These are phyloP conservation scores for Cucurbita moschata DNA, from an alignment of 306 rosid species.

Conservation along the genomic window DNA sequence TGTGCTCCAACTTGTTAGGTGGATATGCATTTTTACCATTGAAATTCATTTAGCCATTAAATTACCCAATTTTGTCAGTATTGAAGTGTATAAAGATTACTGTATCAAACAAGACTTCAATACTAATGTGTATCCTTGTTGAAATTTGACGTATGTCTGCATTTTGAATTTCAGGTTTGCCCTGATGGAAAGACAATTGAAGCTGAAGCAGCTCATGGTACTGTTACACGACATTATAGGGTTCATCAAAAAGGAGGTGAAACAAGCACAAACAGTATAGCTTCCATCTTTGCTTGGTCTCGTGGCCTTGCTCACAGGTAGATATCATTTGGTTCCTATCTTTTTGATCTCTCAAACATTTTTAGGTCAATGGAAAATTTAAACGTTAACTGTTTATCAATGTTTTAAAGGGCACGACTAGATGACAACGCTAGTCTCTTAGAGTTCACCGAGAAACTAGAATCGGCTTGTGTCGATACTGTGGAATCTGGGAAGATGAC, in stretches of 20 bases:
- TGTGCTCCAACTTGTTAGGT: background rate
- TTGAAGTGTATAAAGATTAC: background rate
- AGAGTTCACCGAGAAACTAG: constrained; percentile 65
- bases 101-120: background rate
- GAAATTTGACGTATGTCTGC: background rate
- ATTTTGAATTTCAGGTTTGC: constrained; percentile 49
- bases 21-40: background rate
- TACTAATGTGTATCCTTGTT: background rate
- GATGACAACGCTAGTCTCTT: constrained; percentile 58
- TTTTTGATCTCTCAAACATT: background rate
- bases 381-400: background rate
- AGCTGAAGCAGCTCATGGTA: constrained; percentile 98
- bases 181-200: constrained; percentile 97
- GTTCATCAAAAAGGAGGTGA: constrained; percentile 96
- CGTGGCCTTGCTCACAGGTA: constrained; percentile 91
- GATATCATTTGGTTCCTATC: background rate
- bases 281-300: constrained; percentile 96
- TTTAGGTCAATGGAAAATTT: constrained; percentile 1
- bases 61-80: background rate
- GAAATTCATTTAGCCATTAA: background rate
- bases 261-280: constrained; percentile 98
- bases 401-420: constrained; percentile 64
- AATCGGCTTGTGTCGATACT: constrained; percentile 66
- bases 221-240: constrained; percentile 81
- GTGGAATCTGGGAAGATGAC: constrained; percentile 96